phyloP scores from a whole-genome alignment of 768 basidiomycete genomes.

The Suillus brevipes region DNA sequence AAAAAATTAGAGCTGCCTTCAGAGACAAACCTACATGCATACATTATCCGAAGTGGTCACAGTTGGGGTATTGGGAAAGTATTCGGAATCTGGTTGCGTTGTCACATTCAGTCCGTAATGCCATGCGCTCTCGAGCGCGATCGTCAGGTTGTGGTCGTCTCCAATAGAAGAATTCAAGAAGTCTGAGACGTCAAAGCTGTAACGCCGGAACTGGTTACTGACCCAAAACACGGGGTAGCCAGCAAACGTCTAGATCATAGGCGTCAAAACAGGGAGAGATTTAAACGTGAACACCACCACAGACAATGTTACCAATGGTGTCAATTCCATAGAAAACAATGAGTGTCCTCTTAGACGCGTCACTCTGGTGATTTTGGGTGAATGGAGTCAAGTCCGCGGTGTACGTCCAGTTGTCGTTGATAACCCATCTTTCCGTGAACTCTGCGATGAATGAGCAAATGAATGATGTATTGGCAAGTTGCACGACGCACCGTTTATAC shows the following conservation, averaged over 20 bases:
- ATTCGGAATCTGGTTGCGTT: constrained; percentile 47
- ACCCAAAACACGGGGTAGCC: constrained; percentile 59
- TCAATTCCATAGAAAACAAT: constrained; percentile 59
- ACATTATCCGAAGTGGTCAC: constrained; percentile 32
- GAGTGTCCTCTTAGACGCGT: constrained; percentile 34
- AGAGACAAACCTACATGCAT: constrained; percentile 9
- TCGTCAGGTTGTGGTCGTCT: constrained; percentile 45
- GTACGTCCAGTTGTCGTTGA: constrained; percentile 59
- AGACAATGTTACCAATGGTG: constrained; percentile 55
- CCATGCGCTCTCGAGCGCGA: constrained; percentile 54
- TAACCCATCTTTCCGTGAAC: constrained; percentile 56
- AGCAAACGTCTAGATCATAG: constrained; percentile 41
- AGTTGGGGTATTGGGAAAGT: constrained; percentile 34
- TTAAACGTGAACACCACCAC: constrained; percentile 16
- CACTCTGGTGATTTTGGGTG: constrained; percentile 23
- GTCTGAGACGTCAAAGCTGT: constrained; percentile 50
- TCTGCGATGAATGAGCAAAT: constrained; percentile 32
- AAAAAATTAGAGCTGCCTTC: not conserved
- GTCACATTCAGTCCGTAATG: constrained; percentile 56
- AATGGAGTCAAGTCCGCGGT: constrained; percentile 53
- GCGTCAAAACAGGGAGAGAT: not conserved
- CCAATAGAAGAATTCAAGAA: constrained; percentile 34
- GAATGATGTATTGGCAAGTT: not conserved
- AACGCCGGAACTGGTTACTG: constrained; percentile 57
- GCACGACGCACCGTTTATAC: constrained; percentile 47